These are phyloP conservation scores for Biancaea sappan DNA, from an alignment of 306 rosid genomes.

Conservation along the genomic window DNA sequence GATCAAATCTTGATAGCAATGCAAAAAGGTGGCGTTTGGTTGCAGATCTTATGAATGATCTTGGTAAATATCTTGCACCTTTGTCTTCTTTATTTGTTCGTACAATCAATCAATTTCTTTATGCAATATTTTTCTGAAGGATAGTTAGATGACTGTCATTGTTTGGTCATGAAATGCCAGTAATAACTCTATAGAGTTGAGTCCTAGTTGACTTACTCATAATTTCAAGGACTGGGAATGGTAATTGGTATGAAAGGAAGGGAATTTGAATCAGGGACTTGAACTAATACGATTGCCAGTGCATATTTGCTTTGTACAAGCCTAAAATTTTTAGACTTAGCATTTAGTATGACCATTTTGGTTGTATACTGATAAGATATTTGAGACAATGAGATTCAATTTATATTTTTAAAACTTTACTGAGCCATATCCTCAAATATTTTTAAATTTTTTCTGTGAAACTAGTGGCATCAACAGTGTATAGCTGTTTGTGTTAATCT, in stretches of 20 bases:
- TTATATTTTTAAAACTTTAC: constrained; percentile 21
- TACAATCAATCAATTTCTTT: background rate
- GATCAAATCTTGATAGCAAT: constrained; percentile 94
- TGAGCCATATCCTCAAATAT: background rate
- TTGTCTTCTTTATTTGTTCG: constrained; percentile 12
- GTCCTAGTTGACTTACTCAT: background rate
- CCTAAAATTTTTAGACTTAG: background rate
- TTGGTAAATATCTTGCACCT: constrained; percentile 54
- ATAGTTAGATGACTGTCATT: background rate
- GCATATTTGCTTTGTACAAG: background rate
- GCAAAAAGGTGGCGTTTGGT: constrained; percentile 98
- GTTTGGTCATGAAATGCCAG: background rate
- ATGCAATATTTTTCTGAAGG: background rate
- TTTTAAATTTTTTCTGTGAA: background rate
- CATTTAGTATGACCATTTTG: constrained; percentile 8
- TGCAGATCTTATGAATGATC: constrained; percentile 97
- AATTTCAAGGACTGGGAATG: too few species aligned
- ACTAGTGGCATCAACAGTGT: background rate
- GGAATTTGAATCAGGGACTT: too few species aligned
- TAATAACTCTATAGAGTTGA: background rate
- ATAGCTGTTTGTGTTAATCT: background rate
- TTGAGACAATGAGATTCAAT: constrained; percentile 14
- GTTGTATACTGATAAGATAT: background rate
- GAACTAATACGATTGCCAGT: constrained; percentile 10
- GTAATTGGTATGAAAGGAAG: too few species aligned